Evolutionary conservation across 768 basidiomycete species (phyloP), one percentile per base, ranked within the genome.

Genomic region (Tubosaeta brunneosetosa): DNA sequence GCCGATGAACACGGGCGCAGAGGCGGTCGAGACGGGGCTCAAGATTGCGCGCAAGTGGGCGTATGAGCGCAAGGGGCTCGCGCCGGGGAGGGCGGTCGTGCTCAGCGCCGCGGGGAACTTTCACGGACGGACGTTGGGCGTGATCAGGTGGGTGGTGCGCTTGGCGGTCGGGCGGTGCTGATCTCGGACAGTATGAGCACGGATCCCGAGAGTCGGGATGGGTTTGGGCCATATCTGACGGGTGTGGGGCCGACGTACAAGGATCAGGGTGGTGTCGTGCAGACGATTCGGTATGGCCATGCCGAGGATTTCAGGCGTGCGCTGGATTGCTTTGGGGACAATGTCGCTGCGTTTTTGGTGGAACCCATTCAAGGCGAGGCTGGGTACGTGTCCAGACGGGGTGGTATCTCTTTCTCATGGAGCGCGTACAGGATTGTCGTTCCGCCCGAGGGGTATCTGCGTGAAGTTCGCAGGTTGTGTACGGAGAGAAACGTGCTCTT

Each of bases 301-400:
- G 76, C 88, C 22, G 83, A 82, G 19, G 95, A 97, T 62, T 69
- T 98, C n/a, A 81, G 85, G 66, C 76, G 77, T 11, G 95, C 91
- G 6, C 69, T 99, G 29, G 84, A 90, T 55, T 66, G 85, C 34
- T 77, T 94, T 66, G 94, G 95, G 9, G 71, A 86, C 55, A 78
- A 88, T 52, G 84, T 91, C 25, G 97, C 94, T 6, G 95, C 91
- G 1, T 94, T 99, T 76, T 77, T 99, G 51, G 81, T 99, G 3
- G 97, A 99, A 72, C 97, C 97, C 6, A 98, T 99, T 56, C 97
- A 99, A 68, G 95, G 95, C n/a, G 95, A 97, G 72, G 95, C 95
- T 16, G 94, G 93, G 91, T 92, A 66, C 42, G 88, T 74, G 57
- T 33, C 2, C 26, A 2, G 16, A 29, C 19, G 37, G 16, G 12